Base-by-base conservation (phyloP, 2,329 filamentous ascomycete genomes). In the Plectosphaerella cucumerina region DNA sequence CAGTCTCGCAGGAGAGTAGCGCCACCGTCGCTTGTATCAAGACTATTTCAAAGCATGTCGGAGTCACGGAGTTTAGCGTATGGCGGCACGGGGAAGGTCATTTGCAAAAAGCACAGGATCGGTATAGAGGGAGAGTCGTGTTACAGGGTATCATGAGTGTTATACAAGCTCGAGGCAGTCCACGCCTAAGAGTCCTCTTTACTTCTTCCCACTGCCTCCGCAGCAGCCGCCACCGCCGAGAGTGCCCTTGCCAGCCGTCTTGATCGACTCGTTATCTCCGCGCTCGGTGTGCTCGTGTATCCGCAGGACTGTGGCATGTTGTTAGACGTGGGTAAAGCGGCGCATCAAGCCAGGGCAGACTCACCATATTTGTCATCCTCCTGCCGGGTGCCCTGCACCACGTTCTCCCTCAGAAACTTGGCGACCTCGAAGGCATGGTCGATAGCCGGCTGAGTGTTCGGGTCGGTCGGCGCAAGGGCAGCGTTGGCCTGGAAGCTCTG, bases 251-350 rank as follows among this genome's bases (percentile, higher is more conserved):
- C 71, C 75, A 3, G 78, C 77, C 48, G 83, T 75, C 70, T 92
- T 95, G 62, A 97, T 83, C 33, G 86, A 89, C 60, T 97, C 91
- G 65, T 99, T 99, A 70, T 97, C 89, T 49, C 94, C 91, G 58
- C 90, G 80, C 69, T 99, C 93, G 26, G 87, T 99, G 58, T 96
- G 75, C 54, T 96, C 81, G 67, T 97, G 94, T 70, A 99, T 97
- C 48, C 86, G 81, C 51, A 97, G 73, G 65, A 87, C 91, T 97
- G 59, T 33, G 37, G 20, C 3, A 11, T 15, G 5, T 21, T 17
- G 9, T 39, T 33, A 34, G 44, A 31, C 26, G 26, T 8, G 26
- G 4, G 4, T 11, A 10, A n/a, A 11, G 8, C 26, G 26, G 26
- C 26, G 26, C 26, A 12, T 34, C 6, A 11, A n/a, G 1, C 26